Percentiles rank a stretch among this genome's conserved stretches.
phyloP scores from a whole-genome alignment of 495 filamentous ascomycete species.

The Neurospora sp. region DNA sequence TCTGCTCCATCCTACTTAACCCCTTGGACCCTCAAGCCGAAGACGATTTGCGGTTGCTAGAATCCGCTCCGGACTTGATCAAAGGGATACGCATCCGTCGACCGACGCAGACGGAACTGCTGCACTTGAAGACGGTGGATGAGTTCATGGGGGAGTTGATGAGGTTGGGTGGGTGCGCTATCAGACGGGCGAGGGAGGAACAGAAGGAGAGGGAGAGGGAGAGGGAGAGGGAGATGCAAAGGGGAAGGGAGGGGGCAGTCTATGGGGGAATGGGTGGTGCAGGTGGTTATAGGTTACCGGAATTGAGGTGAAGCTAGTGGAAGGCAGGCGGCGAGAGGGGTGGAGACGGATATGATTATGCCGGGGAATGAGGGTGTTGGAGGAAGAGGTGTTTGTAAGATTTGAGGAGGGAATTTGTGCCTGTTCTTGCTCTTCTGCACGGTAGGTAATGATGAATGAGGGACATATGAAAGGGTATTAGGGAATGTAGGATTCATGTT shows the following conservation, averaged over 20 bases:
- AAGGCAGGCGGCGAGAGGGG: background rate
- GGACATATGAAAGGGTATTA: no score
- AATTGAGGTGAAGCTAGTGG: background rate
- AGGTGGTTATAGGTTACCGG: background rate
- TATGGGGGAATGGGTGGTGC: background rate
- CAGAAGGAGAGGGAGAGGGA: background rate
- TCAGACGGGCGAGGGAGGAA: constrained; percentile 5
- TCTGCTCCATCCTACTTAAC: constrained; percentile 41
- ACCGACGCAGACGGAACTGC: constrained; percentile 31
- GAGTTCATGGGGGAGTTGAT: constrained; percentile 40
- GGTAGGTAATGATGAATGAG: no score
- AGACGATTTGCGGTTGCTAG: constrained; percentile 33
- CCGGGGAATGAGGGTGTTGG: background rate
- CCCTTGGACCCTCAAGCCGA: constrained; percentile 35
- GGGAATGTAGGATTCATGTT: no score
- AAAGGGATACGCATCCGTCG: constrained; percentile 31
- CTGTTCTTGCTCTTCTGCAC: no score
- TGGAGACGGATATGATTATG: background rate
- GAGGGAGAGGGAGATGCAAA: background rate
- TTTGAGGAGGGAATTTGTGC: no score
- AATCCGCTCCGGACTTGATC: constrained; percentile 32
- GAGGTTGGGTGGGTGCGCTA: constrained; percentile 17
- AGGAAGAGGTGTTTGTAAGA: no score
- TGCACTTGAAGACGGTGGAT: constrained; percentile 36
- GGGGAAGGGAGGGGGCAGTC: background rate